A percentile compares a stretch with the other conserved stretches of the same genome.
Evolutionary conservation across 176 grass and related monocot genomes (phyloP).

Genomic region (Phyllostachys edulis): DNA sequence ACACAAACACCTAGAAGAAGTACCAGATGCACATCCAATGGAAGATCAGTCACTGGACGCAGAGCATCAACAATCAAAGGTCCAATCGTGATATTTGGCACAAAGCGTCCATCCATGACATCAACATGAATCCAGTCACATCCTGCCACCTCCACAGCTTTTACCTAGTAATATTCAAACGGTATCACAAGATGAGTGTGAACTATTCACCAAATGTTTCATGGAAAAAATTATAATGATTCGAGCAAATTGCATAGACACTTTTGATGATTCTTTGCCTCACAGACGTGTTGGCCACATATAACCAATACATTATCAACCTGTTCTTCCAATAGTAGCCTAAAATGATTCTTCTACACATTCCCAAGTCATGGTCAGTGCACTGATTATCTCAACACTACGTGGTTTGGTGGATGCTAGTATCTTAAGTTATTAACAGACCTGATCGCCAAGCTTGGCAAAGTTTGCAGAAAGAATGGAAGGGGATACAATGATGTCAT

Average conservation of each 20-base stretch:
- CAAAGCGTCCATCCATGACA: conserved; percentile 98
- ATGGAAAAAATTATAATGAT: background rate
- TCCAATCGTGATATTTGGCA: conserved; percentile 98
- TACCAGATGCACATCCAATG: conserved; percentile 99
- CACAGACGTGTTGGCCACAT: background rate
- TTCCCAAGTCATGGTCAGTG: background rate
- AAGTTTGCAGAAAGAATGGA: conserved; percentile 98
- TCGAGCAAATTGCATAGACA: background rate
- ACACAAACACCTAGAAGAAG: conserved; percentile 5
- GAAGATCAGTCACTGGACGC: conserved; percentile 94
- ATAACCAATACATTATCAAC: background rate
- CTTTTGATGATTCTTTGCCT: background rate
- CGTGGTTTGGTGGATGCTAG: background rate
- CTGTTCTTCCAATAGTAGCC: background rate
- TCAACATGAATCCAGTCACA: conserved; percentile 99
- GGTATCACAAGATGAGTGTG: background rate
- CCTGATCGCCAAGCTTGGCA: conserved; percentile 89
- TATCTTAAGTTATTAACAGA: conserved; percentile 20
- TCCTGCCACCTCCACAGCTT: conserved; percentile 95
- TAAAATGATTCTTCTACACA: background rate
- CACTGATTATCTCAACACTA: background rate
- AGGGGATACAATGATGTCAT: conserved; percentile 92
- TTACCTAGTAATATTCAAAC: conserved; percentile 54
- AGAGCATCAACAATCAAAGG: conserved; percentile 86
- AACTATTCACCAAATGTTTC: background rate